phyloP scores from a whole-genome alignment of 2,329 filamentous ascomycete genomes.

The Diplodia scrobiculata region DNA sequence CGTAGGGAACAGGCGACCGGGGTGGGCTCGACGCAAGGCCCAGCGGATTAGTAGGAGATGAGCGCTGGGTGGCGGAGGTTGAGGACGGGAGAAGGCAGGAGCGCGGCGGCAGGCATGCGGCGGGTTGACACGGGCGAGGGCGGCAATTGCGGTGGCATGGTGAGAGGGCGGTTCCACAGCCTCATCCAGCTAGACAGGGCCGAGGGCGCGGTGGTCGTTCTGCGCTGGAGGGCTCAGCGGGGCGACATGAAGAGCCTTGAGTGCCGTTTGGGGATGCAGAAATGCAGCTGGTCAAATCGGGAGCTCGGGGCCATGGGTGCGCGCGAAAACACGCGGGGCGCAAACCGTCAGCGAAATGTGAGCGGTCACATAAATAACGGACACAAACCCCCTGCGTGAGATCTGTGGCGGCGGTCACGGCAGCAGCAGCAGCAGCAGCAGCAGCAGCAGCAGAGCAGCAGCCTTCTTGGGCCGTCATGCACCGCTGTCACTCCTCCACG shows the following conservation, averaged over 20 bases:
- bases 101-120: slow-evolving; percentile 14
- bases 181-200: slow-evolving; percentile 9
- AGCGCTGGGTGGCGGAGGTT: neutral
- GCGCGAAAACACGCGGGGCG: slow-evolving; percentile 22
- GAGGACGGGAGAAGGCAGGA: neutral
- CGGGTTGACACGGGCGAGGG: slow-evolving; percentile 16
- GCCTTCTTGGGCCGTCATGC: slow-evolving; percentile 17
- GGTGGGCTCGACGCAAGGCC: neutral
- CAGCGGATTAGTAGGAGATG: slow-evolving; percentile 1
- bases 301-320: slow-evolving; percentile 1
- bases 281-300: slow-evolving; percentile 21
- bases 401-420: neutral
- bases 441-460: too few relatives aligned
- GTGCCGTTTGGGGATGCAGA: slow-evolving; percentile 24
- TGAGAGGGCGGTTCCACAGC: slow-evolving; percentile 20
- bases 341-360: slow-evolving; percentile 16
- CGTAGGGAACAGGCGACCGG: neutral
- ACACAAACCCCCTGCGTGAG: slow-evolving; percentile 2
- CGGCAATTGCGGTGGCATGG: slow-evolving; percentile 28
- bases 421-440: neutral
- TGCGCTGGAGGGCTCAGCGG: neutral
- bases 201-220: slow-evolving; percentile 2
- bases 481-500: neutral
- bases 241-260: slow-evolving; percentile 17
- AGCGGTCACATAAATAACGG: slow-evolving; percentile 14